Conservation (phyloP, 495 filamentous ascomycete genomes). For the Schizothecium vesticola region DNA sequence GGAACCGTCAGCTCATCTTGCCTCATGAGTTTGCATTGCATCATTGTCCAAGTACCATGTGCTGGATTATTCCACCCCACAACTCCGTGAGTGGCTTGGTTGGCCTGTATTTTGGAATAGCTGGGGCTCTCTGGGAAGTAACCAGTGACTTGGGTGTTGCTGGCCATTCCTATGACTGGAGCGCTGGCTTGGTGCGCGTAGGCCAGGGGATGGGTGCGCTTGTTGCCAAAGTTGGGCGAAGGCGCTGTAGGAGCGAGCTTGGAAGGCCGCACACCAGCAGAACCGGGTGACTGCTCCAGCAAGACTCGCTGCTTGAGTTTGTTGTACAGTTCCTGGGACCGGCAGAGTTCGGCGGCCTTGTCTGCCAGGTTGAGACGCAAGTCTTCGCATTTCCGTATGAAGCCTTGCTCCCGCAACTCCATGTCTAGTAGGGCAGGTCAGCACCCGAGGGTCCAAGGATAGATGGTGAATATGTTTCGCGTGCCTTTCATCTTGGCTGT, state of each 20-base stretch:
- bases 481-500: conserved; percentile 47
- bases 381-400: conserved; percentile 73
- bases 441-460: neutral
- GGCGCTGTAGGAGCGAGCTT: neutral
- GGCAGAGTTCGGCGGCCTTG: conserved; percentile 68
- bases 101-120: neutral
- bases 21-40: neutral
- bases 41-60: neutral
- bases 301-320: conserved; percentile 71
- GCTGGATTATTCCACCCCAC: neutral
- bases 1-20: neutral
- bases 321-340: conserved; percentile 80
- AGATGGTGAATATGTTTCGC: neutral
- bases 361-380: conserved; percentile 63
- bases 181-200: neutral
- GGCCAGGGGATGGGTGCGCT: neutral
- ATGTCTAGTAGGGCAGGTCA: conserved; percentile 50
- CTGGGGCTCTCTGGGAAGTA: neutral
- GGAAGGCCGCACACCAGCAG: conserved; percentile 50
- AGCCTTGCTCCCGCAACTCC: conserved; percentile 58
- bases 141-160: neutral
- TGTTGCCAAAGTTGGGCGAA: neutral
- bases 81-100: neutral
- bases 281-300: conserved; percentile 61
- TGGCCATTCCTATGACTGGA: neutral